Base-by-base conservation (phyloP, 2,329 filamentous ascomycete species). In the Penicillium psychrosexuale region DNA sequence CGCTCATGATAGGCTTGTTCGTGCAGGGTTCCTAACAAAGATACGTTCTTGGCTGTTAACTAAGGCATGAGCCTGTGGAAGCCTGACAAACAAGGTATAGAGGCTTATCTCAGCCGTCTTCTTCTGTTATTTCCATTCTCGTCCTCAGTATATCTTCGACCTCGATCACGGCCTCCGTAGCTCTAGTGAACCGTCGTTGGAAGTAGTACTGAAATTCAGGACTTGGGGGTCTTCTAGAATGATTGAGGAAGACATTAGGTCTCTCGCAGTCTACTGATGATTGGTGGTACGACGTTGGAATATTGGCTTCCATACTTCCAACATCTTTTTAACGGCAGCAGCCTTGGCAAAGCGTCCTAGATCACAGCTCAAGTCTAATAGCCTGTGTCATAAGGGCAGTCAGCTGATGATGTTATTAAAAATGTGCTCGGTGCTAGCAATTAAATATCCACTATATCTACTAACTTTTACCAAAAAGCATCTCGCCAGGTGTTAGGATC, bases 151-250 rank as follows among this genome's bases (percentile, higher is more conserved):
- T 24, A 24, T 24, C 82, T 69, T 91, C 87, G 0, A 91, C 79
- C 59, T 91, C 88, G 44, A 82, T 77, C 15, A 87, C 78, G 2
- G 84, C 84, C 67, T 86, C 39, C 83, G 80, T 5, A 90, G 78
- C 50, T 83, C 77, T 0, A 91, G 73, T 0, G 84, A 83, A 0
- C 85, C 84, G 34, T 83, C 75, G 0, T 69, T 58, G 3, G 80
- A 85, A 0, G 77, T 84, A 0, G 80, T 87, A 19, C 77, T 80
- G 3, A 91, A 77, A 0, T 83, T 66, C 12, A 90, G 76, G 82
- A 82, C 37, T 77, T 81, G 3, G 82, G 80, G 5, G 73, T 79
- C 42, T 73, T 69, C 30, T 75, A 69, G 34, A 72, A 68, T 4
- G 79, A 74, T 0, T 78, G n/a, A n/a, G n/a, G n/a, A 89, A 91